A percentile compares a stretch with the other conserved stretches of the same genome.
These are phyloP conservation scores for Cladophialophora chaetospira DNA, from an alignment of 2,329 filamentous ascomycete genomes.

Conservation along the genomic window DNA sequence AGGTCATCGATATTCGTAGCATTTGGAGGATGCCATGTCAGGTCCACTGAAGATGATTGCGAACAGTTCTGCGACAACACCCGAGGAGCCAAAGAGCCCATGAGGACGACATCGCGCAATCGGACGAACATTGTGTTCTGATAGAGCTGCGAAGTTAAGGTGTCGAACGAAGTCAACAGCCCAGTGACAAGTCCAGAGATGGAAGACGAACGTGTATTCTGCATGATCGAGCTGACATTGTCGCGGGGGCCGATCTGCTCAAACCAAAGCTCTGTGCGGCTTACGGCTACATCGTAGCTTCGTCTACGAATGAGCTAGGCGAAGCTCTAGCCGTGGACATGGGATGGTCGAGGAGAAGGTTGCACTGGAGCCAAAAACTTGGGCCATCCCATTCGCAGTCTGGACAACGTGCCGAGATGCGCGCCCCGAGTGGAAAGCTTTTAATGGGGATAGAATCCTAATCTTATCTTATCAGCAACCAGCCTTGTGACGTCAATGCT, in stretches of 20 bases:
- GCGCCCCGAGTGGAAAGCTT: too few relatives aligned
- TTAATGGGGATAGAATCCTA: too few relatives aligned
- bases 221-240: conserved; percentile 11
- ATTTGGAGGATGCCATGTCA: conserved; percentile 62
- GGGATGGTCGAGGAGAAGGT: too few relatives aligned
- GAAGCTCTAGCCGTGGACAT: too few relatives aligned
- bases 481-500: too few relatives aligned
- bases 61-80: conserved; percentile 12
- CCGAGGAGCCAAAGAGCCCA: conserved; percentile 5
- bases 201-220: not conserved
- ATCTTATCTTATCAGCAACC: too few relatives aligned
- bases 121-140: conserved; percentile 17
- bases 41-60: conserved; percentile 38
- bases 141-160: conserved; percentile 8
- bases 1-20: conserved; percentile 64
- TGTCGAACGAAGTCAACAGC: conserved; percentile 14
- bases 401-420: too few relatives aligned
- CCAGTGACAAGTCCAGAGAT: conserved; percentile 9
- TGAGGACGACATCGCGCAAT: conserved; percentile 9
- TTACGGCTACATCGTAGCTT: not conserved
- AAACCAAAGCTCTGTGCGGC: not conserved
- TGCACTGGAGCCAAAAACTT: too few relatives aligned
- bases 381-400: too few relatives aligned
- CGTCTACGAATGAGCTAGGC: too few relatives aligned
- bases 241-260: not conserved